Evolutionary conservation across 2,329 filamentous ascomycete genomes (phyloP), one percentile per base, ranked within the genome.

Genomic region (Sporothrix schenckii): DNA sequence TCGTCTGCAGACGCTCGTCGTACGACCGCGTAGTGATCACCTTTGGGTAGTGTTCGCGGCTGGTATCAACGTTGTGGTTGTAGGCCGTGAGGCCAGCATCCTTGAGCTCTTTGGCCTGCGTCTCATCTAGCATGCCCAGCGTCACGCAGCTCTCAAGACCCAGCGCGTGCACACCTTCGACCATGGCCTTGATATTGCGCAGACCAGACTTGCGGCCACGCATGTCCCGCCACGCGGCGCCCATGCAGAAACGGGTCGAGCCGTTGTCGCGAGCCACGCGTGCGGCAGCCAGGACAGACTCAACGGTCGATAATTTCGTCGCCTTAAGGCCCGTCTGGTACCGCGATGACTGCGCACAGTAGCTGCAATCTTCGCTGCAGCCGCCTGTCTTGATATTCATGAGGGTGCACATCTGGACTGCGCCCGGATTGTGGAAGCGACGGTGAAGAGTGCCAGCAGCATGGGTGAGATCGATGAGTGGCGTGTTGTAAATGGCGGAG

Each of bases 341-440:
- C 34, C 92, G 90, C 6, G 92, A 93, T 4, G 93, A 94, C 80
- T 97, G 93, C 2, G 93, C 92, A 80, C 93, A 97, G 87, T 97
- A 97, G 30, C 91, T 92, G 82, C 93, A 97, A 80, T 97, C 93
- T 80, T 97, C 93, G 75, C 88, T 93, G 81, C 93, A 97, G 63
- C 93, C 93, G 69, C 93, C 93, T 10, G 92, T 96, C 79, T 97
- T 97, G 84, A 97, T 97, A 84, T 96, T 97, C 92, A 97, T 96
- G 71, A 97, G 85, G 0, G 93, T 97, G 83, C 93, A 97, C 81
- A 97, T 91, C 80, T 97, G 93, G 73, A 97, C 92, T 39, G 92
- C 89, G 61, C 89, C 85, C 7, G 93, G 92, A 77, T 92, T 87
- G 81, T 97, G 93, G 83, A 96, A 96, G 75, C 91, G 90, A 60